Evolutionary conservation across 2,329 filamentous ascomycete species (phyloP), one percentile per base, ranked within the genome.

Genomic region (Aspergillus sp.): DNA sequence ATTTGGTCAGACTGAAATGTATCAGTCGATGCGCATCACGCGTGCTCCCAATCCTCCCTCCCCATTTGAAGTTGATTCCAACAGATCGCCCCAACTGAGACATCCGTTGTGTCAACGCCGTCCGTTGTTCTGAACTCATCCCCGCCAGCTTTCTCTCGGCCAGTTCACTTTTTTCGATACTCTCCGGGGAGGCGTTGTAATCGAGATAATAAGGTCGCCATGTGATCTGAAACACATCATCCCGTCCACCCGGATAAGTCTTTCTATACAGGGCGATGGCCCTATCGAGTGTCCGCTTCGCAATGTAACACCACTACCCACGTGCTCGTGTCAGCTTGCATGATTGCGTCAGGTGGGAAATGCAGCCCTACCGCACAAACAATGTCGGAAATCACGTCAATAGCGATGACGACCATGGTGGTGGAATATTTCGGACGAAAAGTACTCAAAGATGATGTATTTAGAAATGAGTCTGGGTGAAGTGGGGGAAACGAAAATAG

Each of bases 121-220:
- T 53, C 5, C 60, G 56, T 33, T 60, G 55, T 26, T 61, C 54
- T 7, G 54, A 49, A 1, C 36, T 52, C 37, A 62, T 54, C 31
- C 50, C 46, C 8, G 44, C 47, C 10, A 61, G 49, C 33, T 54
- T 58, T 6, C 47, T 33, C 28, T 58, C 46, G 2, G 55, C 47
- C n/a, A 44, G 34, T 7, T 41, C 45, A 28, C 27, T 34, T 12
- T 47, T 47, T 5, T 33, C 32, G 13, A 44, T 31, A 39, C 42
- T 44, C 38, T 47, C 13, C 6, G 36, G 28, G n/a, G 44, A 27
- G 19, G 19, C 4, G 11, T 47, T 47, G 31, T 41, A 43, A 49
- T 67, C 56, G 4, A 72, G 57, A 38, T 69, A 70, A 51, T 64
- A 72, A 0, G 68, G 66, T 5, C 49, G 49, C 58, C 64, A 72